Conservation (phyloP, 2,329 filamentous ascomycete species). For the Penicillium sp. region DNA sequence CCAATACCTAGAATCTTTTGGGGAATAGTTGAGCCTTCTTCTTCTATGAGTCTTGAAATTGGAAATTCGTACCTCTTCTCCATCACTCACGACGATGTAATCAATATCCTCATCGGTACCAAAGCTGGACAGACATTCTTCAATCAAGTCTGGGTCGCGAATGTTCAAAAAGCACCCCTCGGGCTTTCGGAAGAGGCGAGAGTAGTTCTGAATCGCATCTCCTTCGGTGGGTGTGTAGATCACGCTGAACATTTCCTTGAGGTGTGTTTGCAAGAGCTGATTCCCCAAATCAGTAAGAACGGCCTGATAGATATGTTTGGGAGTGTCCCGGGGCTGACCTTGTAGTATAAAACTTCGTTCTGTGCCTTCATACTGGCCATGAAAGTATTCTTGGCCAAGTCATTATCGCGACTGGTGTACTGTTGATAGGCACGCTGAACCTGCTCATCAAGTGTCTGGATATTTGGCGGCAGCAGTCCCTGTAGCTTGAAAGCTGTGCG, state of each 20-base stretch:
- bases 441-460: conserved; percentile 78
- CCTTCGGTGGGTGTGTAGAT: conserved; percentile 91
- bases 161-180: conserved; percentile 84
- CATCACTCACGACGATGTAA: conserved; percentile 83
- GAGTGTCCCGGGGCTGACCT: conserved; percentile 47
- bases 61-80: conserved; percentile 48
- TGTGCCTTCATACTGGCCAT: conserved; percentile 83
- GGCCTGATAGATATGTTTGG: not conserved
- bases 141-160: conserved; percentile 66
- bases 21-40: not conserved
- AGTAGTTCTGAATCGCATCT: conserved; percentile 85
- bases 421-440: conserved; percentile 78
- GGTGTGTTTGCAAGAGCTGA: conserved; percentile 72
- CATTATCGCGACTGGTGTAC: conserved; percentile 64
- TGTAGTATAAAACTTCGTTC: conserved; percentile 81
- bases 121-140: conserved; percentile 69
- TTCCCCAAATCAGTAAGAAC: not conserved
- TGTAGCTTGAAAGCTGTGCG: conserved; percentile 70
- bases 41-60: not conserved
- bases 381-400: conserved; percentile 84
- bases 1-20: conserved; percentile 80
- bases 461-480: conserved; percentile 71
- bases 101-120: conserved; percentile 75
- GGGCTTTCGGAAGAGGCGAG: conserved; percentile 73
- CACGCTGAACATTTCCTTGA: conserved; percentile 87